phyloP scores from a whole-genome alignment of 2,329 filamentous ascomycete species.

The Paecilomyces sp. region DNA sequence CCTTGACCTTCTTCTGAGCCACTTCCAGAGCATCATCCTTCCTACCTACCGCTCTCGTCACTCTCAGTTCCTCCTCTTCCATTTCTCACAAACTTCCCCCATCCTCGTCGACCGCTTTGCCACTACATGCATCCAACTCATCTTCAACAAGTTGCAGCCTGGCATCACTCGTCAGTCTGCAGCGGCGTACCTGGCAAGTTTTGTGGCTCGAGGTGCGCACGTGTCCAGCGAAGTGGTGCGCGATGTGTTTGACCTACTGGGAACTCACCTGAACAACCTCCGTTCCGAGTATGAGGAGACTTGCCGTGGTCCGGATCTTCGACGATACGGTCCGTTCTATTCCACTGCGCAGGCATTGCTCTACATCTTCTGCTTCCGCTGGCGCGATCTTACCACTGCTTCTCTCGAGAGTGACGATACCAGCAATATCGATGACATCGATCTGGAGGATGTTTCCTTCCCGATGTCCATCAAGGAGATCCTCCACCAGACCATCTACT shows the following conservation, averaged over 20 bases:
- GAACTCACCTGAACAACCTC: constrained; percentile 68
- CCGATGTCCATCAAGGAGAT: constrained; percentile 65
- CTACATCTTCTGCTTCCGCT: constrained; percentile 97
- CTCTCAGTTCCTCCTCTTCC: constrained; percentile 92
- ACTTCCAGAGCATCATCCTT: constrained; percentile 82
- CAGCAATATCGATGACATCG: constrained; percentile 46
- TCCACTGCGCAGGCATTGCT: constrained; percentile 80
- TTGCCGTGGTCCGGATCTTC: constrained; percentile 78
- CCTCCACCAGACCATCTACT: constrained; percentile 72
- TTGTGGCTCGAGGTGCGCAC: constrained; percentile 81
- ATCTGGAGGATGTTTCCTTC: constrained; percentile 70
- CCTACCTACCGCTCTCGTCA: constrained; percentile 88
- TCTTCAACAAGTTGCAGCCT: constrained; percentile 62
- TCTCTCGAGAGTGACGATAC: constrained; percentile 48
- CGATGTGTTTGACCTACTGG: constrained; percentile 72
- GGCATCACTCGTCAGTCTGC: constrained; percentile 74
- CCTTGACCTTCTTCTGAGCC: constrained; percentile 72
- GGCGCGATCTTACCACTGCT: constrained; percentile 74
- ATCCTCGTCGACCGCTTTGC: constrained; percentile 76
- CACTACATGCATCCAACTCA: constrained; percentile 65
- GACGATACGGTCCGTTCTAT: constrained; percentile 79
- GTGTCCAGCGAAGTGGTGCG: constrained; percentile 71
- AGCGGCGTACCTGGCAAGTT: constrained; percentile 87
- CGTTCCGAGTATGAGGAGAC: constrained; percentile 63
- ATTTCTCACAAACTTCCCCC: constrained; percentile 79